Conservation (phyloP, 2,329 filamentous ascomycete species). For the Colletotrichum sp. region DNA sequence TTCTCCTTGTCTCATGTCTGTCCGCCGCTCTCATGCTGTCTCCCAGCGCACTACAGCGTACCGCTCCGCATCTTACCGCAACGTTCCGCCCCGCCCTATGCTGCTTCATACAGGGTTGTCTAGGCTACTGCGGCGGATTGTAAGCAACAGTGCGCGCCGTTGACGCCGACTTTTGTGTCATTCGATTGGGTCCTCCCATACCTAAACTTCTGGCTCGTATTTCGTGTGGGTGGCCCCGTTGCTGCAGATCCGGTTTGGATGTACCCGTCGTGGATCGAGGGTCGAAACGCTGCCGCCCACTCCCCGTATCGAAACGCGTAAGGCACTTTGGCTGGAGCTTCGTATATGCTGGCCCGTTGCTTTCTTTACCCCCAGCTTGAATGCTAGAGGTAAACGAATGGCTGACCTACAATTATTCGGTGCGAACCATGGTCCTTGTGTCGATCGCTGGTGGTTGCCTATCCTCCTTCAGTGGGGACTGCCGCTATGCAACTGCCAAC, state of each 20-base stretch:
- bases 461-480: neutral
- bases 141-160: neutral
- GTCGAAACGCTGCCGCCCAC: neutral
- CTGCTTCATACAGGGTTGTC: neutral
- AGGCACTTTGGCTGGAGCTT: neutral
- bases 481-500: neutral
- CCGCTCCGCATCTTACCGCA: neutral
- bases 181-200: neutral
- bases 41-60: neutral
- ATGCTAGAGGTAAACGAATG: neutral
- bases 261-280: neutral
- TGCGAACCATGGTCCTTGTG: neutral
- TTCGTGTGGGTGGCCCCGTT: neutral
- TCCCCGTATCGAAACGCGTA: constrained; percentile 1
- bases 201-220: neutral
- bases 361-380: neutral
- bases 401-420: neutral
- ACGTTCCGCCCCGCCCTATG: neutral
- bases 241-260: constrained; percentile 8
- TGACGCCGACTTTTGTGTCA: neutral
- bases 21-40: neutral
- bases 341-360: neutral
- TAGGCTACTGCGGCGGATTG: neutral
- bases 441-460: neutral
- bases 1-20: neutral